Conservation (phyloP, 78 protist species). For the Guillardia theta region DNA sequence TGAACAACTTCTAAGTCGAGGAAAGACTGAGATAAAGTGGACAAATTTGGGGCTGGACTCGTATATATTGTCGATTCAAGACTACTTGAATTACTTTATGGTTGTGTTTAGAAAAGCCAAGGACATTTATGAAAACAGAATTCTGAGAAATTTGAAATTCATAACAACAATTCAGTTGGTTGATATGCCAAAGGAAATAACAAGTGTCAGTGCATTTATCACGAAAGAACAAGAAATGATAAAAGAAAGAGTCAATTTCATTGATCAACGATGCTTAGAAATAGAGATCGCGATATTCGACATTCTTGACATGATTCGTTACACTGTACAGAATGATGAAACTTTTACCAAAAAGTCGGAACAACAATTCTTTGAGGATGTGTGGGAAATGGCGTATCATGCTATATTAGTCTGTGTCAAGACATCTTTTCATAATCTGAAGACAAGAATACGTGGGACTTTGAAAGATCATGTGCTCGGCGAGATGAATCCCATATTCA, state of each 20-base stretch:
- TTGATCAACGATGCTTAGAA: constrained; percentile 49
- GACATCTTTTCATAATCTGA: background rate
- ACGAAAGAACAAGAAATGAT: background rate
- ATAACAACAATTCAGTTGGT: constrained; percentile 29
- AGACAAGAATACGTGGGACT: background rate
- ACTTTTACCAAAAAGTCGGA: background rate
- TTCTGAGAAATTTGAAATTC: constrained; percentile 32
- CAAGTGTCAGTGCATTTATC: background rate
- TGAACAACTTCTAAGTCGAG: too few relatives aligned
- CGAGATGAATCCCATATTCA: constrained; percentile 61
- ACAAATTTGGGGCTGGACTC: too few relatives aligned
- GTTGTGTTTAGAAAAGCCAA: constrained; percentile 32
- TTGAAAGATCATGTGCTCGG: too few relatives aligned
- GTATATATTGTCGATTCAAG: too few relatives aligned
- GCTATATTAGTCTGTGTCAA: background rate
- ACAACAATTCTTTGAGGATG: background rate
- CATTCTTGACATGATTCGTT: constrained; percentile 15
- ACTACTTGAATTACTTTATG: too few relatives aligned
- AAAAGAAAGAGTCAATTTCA: background rate
- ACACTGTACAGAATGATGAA: background rate
- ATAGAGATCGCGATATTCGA: constrained; percentile 58
- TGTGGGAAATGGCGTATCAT: background rate
- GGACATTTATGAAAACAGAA: constrained; percentile 60
- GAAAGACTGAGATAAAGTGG: too few relatives aligned
- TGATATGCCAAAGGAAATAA: background rate